Conservation (phyloP, 2,329 filamentous ascomycete genomes). For the Cytospora piceae region DNA sequence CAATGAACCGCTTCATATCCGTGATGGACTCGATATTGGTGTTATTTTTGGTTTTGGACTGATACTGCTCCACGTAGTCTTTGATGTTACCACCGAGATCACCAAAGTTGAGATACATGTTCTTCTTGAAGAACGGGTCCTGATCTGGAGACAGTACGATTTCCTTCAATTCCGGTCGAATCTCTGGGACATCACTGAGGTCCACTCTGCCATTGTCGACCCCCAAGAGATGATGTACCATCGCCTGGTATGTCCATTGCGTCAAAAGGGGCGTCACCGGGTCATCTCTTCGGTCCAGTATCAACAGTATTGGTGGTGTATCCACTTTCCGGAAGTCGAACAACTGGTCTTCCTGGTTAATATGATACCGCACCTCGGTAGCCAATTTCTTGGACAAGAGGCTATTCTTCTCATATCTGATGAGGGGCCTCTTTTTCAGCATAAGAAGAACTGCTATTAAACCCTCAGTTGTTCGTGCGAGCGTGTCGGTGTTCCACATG, state of each 20-base stretch:
- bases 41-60: constrained; percentile 94
- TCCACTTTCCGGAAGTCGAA: constrained; percentile 97
- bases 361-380: constrained; percentile 87
- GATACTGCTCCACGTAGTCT: constrained; percentile 97
- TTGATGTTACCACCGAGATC: constrained; percentile 96
- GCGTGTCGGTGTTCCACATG: constrained; percentile 85
- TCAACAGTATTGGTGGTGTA: constrained; percentile 87
- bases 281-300: constrained; percentile 90
- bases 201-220: constrained; percentile 96
- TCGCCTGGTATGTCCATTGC: constrained; percentile 99
- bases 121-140: constrained; percentile 98
- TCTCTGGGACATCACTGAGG: constrained; percentile 79
- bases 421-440: constrained; percentile 94
- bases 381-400: constrained; percentile 89
- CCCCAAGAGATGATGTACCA: constrained; percentile 95
- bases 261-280: constrained; percentile 92
- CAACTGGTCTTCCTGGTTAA: constrained; percentile 93
- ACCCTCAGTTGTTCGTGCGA: constrained; percentile 86
- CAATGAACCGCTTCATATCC: constrained; percentile 99
- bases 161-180: constrained; percentile 85
- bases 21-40: constrained; percentile 95
- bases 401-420: constrained; percentile 92
- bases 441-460: constrained; percentile 82
- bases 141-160: constrained; percentile 96
- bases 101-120: constrained; percentile 98